These are phyloP conservation scores for Aspergillus fijiensis DNA, from an alignment of 2,329 filamentous ascomycete species.

Conservation along the genomic window DNA sequence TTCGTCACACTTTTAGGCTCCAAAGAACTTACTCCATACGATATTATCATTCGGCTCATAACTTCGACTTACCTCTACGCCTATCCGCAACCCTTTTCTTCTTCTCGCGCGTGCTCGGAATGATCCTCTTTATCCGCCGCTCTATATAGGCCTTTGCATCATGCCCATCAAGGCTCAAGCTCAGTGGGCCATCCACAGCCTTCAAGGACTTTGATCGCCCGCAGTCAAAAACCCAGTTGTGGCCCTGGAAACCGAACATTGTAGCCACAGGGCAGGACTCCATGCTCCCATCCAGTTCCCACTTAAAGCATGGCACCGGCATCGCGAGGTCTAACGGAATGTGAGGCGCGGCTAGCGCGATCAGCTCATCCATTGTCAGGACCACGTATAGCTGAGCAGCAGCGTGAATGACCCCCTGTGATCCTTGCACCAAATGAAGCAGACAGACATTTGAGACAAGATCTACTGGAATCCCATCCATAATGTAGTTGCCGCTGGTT, in stretches of 20 bases:
- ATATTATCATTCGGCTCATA: neutral
- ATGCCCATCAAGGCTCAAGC: neutral
- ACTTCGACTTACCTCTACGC: neutral
- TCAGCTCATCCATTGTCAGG: neutral
- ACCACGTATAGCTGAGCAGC: neutral
- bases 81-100: neutral
- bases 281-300: neutral
- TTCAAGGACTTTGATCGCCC: neutral
- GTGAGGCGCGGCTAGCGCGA: neutral
- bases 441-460: constrained; percentile 17
- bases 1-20: too few relatives aligned
- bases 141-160: neutral
- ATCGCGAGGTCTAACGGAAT: neutral
- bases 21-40: too few relatives aligned
- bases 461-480: constrained; percentile 23
- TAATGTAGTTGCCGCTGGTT: neutral
- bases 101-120: neutral
- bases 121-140: neutral
- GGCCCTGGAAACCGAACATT: neutral
- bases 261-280: neutral
- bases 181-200: neutral
- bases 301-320: neutral
- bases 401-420: constrained; percentile 17
- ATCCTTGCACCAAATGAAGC: constrained; percentile 14
- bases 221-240: neutral